Base-by-base conservation (phyloP, 2,329 filamentous ascomycete species). In the Hypoxylon sp. region DNA sequence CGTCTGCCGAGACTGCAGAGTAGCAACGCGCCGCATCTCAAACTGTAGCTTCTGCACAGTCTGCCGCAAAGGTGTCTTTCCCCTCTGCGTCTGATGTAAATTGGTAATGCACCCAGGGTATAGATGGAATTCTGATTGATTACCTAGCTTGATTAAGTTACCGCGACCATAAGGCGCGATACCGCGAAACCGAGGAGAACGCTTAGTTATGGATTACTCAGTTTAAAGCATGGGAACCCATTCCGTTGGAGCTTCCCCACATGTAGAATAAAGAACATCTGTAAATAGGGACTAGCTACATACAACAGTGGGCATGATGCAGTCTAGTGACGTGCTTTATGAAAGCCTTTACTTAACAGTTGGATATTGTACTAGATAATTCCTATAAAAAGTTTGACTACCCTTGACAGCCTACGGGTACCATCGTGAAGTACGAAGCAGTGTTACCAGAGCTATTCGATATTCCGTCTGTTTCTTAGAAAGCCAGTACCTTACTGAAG, bases 11-110 rank as follows among this genome's bases (percentile, higher is more conserved):
- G 55, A 52, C 36, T 48, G 63, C 50, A 69, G 60, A 61, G 66
- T 69, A 33, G 56, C 38, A 67, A 45, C 48, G 28, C 32, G 53
- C 53, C 54, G 42, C 58, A 65, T 66, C 56, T 64, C 63, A 58
- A 64, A 64, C 46, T 22, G 38, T 48, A 61, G 58, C 45, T 67
- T 40, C 22, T 59, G 46, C 30, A 49, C 61, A 54, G 49, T 44
- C 36, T 56, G 45, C 63, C 56, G 51, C 33, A 60, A 60, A 53
- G 33, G 55, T 59, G 45, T 22, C 40, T 28, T 44, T 32, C 45
- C 42, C 28, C 53, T 36, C 54, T 36, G 26, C 44, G 62, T 63
- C 52, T 63, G 48, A 58, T 51, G 55, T 53, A 56, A 63, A 63
- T 63, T 65, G 55, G 50, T 49, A 53, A 48, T 61, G 61, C 30